Percentiles rank a stretch among this genome's conserved stretches.
Evolutionary conservation across 495 filamentous ascomycete species (phyloP).

Genomic region (Neurospora sublineolata): DNA sequence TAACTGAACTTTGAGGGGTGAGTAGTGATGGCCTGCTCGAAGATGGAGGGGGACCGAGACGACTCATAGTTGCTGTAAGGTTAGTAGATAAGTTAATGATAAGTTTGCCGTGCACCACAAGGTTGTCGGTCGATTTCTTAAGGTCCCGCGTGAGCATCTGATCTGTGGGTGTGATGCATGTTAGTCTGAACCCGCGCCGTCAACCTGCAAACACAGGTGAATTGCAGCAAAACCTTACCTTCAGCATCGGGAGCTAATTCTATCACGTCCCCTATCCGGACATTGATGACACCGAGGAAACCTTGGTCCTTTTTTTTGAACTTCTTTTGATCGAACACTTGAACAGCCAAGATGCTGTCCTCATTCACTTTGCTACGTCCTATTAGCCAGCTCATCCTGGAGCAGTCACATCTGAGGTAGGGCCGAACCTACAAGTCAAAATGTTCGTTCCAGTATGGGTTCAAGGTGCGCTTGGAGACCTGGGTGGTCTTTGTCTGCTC

Average conservation of each 20-base stretch:
- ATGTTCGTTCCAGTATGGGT: constrained; percentile 98
- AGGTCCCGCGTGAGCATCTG: constrained; percentile 98
- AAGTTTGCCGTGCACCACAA: constrained; percentile 93
- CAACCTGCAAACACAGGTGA: not conserved
- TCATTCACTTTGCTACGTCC: constrained; percentile 65
- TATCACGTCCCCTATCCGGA: constrained; percentile 85
- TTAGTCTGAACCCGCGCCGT: not conserved
- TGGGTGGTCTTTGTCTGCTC: constrained; percentile 93
- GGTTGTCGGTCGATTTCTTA: constrained; percentile 96
- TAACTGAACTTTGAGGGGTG: constrained; percentile 25
- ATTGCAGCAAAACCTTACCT: constrained; percentile 46
- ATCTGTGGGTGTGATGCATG: constrained; percentile 18
- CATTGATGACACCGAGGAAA: constrained; percentile 94
- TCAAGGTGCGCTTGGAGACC: constrained; percentile 93
- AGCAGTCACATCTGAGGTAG: constrained; percentile 1
- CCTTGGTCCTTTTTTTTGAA: constrained; percentile 99
- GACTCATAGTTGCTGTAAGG: constrained; percentile 34
- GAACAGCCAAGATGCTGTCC: constrained; percentile 90
- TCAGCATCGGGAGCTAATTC: constrained; percentile 82
- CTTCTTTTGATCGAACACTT: constrained; percentile 99
- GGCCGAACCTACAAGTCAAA: constrained; percentile 73
- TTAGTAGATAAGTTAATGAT: constrained; percentile 94
- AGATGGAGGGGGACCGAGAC: constrained; percentile 17
- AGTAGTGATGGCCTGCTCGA: constrained; percentile 31
- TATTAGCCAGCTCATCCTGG: constrained; percentile 12